Base-by-base conservation (phyloP, 768 basidiomycete species). In the Roridomyces roridus region DNA sequence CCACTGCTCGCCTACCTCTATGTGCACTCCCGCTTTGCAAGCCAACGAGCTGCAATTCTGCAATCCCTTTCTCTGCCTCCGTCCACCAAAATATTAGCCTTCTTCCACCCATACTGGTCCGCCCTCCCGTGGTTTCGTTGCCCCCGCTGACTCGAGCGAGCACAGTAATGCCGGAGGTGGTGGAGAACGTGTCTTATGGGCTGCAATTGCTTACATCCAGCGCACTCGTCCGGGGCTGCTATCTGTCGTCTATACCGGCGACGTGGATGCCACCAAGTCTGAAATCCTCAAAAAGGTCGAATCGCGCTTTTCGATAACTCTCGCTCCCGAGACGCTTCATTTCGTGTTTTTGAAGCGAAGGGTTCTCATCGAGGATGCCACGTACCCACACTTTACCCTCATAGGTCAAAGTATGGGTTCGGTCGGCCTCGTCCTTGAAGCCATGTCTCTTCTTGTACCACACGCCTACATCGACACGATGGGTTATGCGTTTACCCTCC, bases 21-120 rank as follows among this genome's bases (percentile, higher is more conserved):
- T 18, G 28, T 58, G 2, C 57, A 29, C 8, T 18, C 36, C 3
- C 50, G 49, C 0, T 17, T 49, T 23, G 26, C 45, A 12, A 10
- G 25, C 18, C 57, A 58, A n/a, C 50, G 60, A 29, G 36, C 18
- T 48, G 25, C 24, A 15, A 41, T 59, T 5, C 35, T 59, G 4
- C 20, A 44, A 17, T 55, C 44, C 11, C 49, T 63, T 11, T 55
- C 57, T 23, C 53, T 62, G n/a, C 57, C 53, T 6, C 46, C 53
- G 18, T 55, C 51, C 10, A 63, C 61, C n/a, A 50, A 55, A 39
- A 47, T 25, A 10, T 51, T 63, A 44, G 61, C 56, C 7, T 90
- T 96, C 75, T 96, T 97, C 69, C 96, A 98, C 76, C 96, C 96
- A 0, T 98, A 96, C 70, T 98, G 95, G 95, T 95, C 65, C 74